These are phyloP conservation scores for Orbilia javanica DNA, from an alignment of 2,329 filamentous ascomycete species.

Conservation along the genomic window DNA sequence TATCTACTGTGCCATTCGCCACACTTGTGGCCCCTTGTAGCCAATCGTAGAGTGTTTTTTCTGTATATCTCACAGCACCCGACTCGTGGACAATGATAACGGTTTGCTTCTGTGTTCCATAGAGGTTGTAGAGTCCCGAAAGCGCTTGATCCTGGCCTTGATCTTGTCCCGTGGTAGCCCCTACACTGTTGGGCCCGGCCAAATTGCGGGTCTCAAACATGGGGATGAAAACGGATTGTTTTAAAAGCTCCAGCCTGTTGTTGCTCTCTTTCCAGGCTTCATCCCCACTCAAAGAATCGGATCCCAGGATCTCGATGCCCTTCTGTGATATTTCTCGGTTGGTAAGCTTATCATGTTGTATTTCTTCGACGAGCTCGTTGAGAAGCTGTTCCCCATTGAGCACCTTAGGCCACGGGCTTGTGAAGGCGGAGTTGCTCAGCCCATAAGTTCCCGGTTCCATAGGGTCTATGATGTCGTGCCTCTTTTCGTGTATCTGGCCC, in stretches of 20 bases:
- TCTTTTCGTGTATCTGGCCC: not conserved
- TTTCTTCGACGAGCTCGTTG: constrained; percentile 66
- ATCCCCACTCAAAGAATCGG: constrained; percentile 69
- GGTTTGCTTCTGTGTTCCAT: constrained; percentile 51
- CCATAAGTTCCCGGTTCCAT: constrained; percentile 72
- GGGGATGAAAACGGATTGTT: constrained; percentile 74
- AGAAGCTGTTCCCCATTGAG: constrained; percentile 69
- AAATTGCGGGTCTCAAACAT: constrained; percentile 66
- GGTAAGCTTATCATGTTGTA: constrained; percentile 63
- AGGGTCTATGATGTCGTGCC: constrained; percentile 69
- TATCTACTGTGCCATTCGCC: constrained; percentile 18
- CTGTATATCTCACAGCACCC: constrained; percentile 41
- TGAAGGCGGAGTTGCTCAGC: constrained; percentile 74
- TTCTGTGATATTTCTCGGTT: constrained; percentile 69
- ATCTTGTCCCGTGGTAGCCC: not conserved
- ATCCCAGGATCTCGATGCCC: constrained; percentile 71
- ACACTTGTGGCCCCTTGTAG: constrained; percentile 12
- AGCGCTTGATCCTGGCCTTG: not conserved
- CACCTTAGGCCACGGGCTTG: constrained; percentile 74
- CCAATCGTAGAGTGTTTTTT: constrained; percentile 50
- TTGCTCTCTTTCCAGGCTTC: constrained; percentile 66
- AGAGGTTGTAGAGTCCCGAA: constrained; percentile 21
- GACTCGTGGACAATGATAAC: constrained; percentile 42
- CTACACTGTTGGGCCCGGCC: not conserved
- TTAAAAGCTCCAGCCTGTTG: constrained; percentile 70